Conservation (phyloP, 78 protist species). For the Dictyostelium firmibasis region DNA sequence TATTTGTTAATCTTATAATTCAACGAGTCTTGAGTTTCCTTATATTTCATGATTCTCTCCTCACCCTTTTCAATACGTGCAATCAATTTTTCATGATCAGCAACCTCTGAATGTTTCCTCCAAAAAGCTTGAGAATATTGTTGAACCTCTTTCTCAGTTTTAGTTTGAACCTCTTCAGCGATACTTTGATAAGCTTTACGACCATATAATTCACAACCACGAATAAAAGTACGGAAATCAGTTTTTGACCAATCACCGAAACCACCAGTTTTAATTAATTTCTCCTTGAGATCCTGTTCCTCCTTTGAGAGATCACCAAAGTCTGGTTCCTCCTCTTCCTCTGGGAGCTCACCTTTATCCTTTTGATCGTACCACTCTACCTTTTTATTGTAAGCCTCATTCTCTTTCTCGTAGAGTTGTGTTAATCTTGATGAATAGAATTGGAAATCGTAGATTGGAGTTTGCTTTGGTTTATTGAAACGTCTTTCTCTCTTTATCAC, state of each 20-base stretch:
- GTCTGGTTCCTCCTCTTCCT: constrained; percentile 46
- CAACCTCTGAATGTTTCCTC: constrained; percentile 44
- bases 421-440: constrained; percentile 79
- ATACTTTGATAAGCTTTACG: constrained; percentile 56
- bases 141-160: constrained; percentile 79
- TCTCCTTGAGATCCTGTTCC: constrained; percentile 60
- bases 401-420: constrained; percentile 78
- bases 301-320: constrained; percentile 51
- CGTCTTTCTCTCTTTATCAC: constrained; percentile 2
- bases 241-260: constrained; percentile 79
- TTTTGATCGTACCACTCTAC: constrained; percentile 39
- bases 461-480: constrained; percentile 53
- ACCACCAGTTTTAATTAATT: constrained; percentile 66
- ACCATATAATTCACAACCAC: constrained; percentile 86
- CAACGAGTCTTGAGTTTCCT: constrained; percentile 42
- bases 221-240: constrained; percentile 78
- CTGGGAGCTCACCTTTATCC: neutral
- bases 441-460: constrained; percentile 70
- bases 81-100: constrained; percentile 73
- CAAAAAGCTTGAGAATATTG: constrained; percentile 80
- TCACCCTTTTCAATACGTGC: constrained; percentile 85
- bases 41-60: constrained; percentile 20
- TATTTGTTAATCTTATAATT: constrained; percentile 65
- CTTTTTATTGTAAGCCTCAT: constrained; percentile 15
- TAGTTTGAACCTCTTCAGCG: constrained; percentile 66